Percentiles rank a stretch among this genome's conserved stretches.
phyloP scores from a whole-genome alignment of 495 filamentous ascomycete species.

The Penicillium bovifimosum region DNA sequence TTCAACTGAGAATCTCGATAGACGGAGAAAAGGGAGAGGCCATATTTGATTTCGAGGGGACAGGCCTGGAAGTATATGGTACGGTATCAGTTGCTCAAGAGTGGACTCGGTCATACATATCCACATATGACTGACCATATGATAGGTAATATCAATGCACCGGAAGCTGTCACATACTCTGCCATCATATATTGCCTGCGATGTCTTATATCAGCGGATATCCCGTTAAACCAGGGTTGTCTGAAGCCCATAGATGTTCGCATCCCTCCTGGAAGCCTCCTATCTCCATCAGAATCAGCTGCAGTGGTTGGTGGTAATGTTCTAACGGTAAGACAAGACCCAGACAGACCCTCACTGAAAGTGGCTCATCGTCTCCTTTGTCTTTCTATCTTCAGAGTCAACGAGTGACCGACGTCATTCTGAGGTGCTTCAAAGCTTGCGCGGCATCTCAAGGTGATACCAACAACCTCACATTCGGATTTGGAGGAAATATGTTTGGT shows the following conservation, averaged over 20 bases:
- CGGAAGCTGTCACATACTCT: slow-evolving; percentile 81
- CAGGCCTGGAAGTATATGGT: slow-evolving; percentile 83
- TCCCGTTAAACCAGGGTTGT: slow-evolving; percentile 93
- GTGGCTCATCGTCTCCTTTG: background rate
- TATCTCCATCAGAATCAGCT: slow-evolving; percentile 70
- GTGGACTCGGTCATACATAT: background rate
- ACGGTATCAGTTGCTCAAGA: no score
- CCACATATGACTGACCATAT: slow-evolving; percentile 5
- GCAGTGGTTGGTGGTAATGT: slow-evolving; percentile 92
- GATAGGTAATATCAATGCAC: slow-evolving; percentile 83
- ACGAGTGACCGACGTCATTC: slow-evolving; percentile 83
- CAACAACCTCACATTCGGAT: slow-evolving; percentile 61
- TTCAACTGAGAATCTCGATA: slow-evolving; percentile 78
- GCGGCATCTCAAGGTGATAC: slow-evolving; percentile 82
- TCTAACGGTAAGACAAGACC: slow-evolving; percentile 46
- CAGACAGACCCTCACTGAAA: background rate
- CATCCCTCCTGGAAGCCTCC: slow-evolving; percentile 72
- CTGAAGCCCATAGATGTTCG: slow-evolving; percentile 74
- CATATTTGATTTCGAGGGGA: slow-evolving; percentile 78
- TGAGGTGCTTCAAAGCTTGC: slow-evolving; percentile 79
- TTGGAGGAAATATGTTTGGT: slow-evolving; percentile 30
- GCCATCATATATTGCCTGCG: slow-evolving; percentile 93
- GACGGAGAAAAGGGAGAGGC: slow-evolving; percentile 77
- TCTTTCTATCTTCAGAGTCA: slow-evolving; percentile 38
- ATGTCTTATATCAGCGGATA: slow-evolving; percentile 82